Base-by-base conservation (phyloP, 1,139 yeast species). In the Pichia sp. region DNA sequence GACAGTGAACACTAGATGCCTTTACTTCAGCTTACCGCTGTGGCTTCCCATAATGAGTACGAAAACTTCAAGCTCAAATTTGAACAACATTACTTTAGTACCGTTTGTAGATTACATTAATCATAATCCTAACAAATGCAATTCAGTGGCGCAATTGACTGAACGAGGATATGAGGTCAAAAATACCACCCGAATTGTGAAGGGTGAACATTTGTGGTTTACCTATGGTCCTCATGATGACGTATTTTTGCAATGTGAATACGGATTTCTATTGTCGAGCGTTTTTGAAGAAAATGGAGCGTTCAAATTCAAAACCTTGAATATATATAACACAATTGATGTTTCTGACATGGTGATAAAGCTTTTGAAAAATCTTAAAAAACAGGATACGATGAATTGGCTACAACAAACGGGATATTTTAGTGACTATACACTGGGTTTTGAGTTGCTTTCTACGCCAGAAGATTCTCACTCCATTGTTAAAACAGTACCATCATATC, bases 201-300 rank as follows among this genome's bases (percentile, higher is more conserved):
- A 54, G 0, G 76, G 67, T 3, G 80, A 78, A 15, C 93, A 89
- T 58, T 52, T 89, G 3, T 76, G 66, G 52, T 69, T 91, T 49
- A 77, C 82, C 40, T 91, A 91, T 58, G 97, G 97, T 0, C 80
- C 95, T 0, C 96, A 89, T 60, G 76, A 83, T 19, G 88, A 89
- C 57, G 84, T 77, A 35, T 84, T 85, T 51, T 63, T 91, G 32
- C 63, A 86, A 11, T 77, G 83, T 54, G 97, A 91, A 59, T 91
- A 91, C 55, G 97, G 97, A 1, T 91, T 89, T 63, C 68, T 70
- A 15, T 51, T 54, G 0, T 43, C 58, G 3, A 14, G 28, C 10
- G 4, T 18, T 1, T 34, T 41, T 1, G 86, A 86, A 56, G 64
- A 60, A 24, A 82, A 91, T 88, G 80, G 86, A 50, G 20, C 20